Evolutionary conservation across 768 basidiomycete genomes (phyloP).

Genomic region (Termitomyces sp.): DNA sequence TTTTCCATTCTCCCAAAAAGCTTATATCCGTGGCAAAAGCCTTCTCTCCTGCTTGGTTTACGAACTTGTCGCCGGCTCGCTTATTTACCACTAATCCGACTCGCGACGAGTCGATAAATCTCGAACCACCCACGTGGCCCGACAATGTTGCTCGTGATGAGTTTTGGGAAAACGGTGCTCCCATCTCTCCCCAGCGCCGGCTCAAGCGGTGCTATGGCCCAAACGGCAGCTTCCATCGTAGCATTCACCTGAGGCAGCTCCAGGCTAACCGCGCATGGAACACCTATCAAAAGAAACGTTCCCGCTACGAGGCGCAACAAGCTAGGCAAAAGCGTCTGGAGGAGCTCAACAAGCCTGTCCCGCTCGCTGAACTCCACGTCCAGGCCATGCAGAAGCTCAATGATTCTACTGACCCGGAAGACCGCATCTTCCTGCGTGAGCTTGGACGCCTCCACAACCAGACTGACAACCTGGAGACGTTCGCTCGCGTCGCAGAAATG

Average conservation of each 20-base stretch:
- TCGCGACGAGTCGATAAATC: neutral
- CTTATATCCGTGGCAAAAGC: slow-evolving; percentile 7
- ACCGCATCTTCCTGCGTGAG: slow-evolving; percentile 8
- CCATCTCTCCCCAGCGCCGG: neutral
- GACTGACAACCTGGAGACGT: slow-evolving; percentile 1
- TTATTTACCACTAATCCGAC: slow-evolving; percentile 1
- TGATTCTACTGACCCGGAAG: slow-evolving; percentile 1
- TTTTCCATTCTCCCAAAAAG: slow-evolving; percentile 6
- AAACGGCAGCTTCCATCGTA: slow-evolving; percentile 5
- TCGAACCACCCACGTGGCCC: slow-evolving; percentile 7
- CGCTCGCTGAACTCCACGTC: neutral
- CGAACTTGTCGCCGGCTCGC: slow-evolving; percentile 7
- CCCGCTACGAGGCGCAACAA: slow-evolving; percentile 2
- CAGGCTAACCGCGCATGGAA: neutral
- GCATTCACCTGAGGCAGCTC: neutral
- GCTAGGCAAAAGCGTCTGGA: neutral
- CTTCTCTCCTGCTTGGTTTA: neutral
- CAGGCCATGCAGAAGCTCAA: slow-evolving; percentile 1
- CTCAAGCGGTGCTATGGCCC: slow-evolving; percentile 1
- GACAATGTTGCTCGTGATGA: neutral
- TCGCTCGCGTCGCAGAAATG: neutral
- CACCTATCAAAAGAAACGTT: neutral
- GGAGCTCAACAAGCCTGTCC: neutral
- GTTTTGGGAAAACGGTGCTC: slow-evolving; percentile 3
- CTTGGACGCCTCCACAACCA: slow-evolving; percentile 4